Evolutionary conservation across 208 protist species (phyloP), one percentile per base, ranked within the genome.

Genomic region (Phytomonas sp.): DNA sequence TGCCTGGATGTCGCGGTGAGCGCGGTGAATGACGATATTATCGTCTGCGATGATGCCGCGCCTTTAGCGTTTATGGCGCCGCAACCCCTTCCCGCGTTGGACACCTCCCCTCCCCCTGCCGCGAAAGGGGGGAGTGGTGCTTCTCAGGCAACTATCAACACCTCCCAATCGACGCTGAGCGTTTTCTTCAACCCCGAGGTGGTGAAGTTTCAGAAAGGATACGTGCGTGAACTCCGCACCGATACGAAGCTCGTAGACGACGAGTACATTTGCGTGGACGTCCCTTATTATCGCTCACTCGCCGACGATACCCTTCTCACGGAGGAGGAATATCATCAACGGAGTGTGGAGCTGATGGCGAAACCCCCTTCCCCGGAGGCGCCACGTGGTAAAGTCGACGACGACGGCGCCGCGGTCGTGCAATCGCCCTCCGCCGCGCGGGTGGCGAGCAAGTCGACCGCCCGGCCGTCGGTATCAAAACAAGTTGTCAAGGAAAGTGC

Each of bases 1-100:
- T 34, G 65, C 40, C 63, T 91, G 40, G 81, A 90, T 63, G 75
- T 89, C 29, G 72, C 65, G 60, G 66, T 83, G 33, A 75, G 73
- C 11, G 61, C 70, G 26, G 74, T 74, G 17, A 91, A 92, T 62
- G 90, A 95, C 67, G 90, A 93, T 6, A 81, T 95, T 37, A 79
- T 93, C 60, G 43, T 96, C 28, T 92, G 82, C 75, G 86, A 96
- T 67, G 79, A 92, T 73, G 79, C 84, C 0, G 75, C 86, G 32
- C 87, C 87, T 23, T 73, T 92, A 36, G 79, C 83, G 8, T 93
- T 96, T 75, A 72, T 72, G 20, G 71, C 73, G 7, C 61, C 79
- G 51, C 59, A 63, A 68, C 59, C 67, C 28, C 62, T 29, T 4
- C 23, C 5, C 23, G 26, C 62, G 23, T 60, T 17, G 3, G n/a